Percentiles rank a stretch among this genome's conserved stretches.
Evolutionary conservation across 257 asterid species (phyloP).

Genomic region (Salvia splendens): DNA sequence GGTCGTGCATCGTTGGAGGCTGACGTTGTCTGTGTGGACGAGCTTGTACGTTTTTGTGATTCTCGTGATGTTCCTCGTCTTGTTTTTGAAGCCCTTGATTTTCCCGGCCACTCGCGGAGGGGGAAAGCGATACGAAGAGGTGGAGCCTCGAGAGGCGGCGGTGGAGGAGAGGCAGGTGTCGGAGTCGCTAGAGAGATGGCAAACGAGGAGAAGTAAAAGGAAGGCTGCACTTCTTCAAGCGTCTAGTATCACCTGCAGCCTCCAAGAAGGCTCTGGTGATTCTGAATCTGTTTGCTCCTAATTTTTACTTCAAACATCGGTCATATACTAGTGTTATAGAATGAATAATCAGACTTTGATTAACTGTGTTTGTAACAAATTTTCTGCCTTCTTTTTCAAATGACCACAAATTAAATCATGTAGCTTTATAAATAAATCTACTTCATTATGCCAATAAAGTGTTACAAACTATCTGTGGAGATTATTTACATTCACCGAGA

Average conservation of each 20-base stretch:
- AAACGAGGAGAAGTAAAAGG: conserved; percentile 47
- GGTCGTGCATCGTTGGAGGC: conserved; percentile 64
- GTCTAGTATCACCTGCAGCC: conserved; percentile 42
- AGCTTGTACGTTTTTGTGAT: conserved; percentile 48
- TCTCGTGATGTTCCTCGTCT: conserved; percentile 42
- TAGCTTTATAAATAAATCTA: no score
- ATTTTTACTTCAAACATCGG: no score
- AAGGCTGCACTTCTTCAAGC: conserved; percentile 52
- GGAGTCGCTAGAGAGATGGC: conserved; percentile 48
- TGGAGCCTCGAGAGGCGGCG: neutral
- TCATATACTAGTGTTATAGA: no score
- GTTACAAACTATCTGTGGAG: no score
- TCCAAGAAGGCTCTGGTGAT: conserved; percentile 48
- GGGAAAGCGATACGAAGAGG: neutral
- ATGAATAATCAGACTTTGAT: no score
- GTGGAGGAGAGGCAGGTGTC: conserved; percentile 30
- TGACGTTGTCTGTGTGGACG: conserved; percentile 71
- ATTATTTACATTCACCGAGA: no score
- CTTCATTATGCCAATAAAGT: no score
- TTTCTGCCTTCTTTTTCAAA: no score
- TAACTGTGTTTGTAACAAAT: no score
- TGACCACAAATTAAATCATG: no score
- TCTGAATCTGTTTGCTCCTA: conserved; percentile 48
- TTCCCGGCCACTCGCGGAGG: conserved; percentile 35
- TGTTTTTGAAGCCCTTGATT: conserved; percentile 53